Evolutionary conservation across 129 eudicot species (phyloP).

Genomic region (Flaveria linearis): DNA sequence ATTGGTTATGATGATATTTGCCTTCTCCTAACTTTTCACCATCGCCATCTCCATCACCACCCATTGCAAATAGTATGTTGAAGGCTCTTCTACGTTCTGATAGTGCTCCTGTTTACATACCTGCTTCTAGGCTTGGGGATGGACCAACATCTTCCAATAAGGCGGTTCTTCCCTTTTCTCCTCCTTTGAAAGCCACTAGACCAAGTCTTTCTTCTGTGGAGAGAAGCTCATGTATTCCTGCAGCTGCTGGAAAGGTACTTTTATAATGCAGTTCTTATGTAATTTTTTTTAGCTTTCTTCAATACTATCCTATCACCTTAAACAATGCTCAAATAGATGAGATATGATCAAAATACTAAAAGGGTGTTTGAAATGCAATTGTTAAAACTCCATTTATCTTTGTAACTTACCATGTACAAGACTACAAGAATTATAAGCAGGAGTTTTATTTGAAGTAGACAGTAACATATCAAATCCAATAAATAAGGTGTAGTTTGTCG

Average conservation of each 20-base stretch:
- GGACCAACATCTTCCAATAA: conserved; percentile 42
- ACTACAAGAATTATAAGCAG: neutral
- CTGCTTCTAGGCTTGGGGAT: conserved; percentile 51
- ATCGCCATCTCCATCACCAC: conserved; percentile 87
- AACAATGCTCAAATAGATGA: neutral
- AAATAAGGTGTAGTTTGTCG: neutral
- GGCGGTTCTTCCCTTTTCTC: conserved; percentile 58
- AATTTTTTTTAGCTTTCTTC: neutral
- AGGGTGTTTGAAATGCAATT: neutral
- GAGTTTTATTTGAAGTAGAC: neutral
- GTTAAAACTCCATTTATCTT: neutral
- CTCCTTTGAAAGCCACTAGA: conserved; percentile 57
- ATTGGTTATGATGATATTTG: conserved; percentile 63
- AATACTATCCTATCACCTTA: neutral
- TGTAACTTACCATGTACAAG: neutral
- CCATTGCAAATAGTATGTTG: conserved; percentile 47
- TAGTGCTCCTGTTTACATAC: conserved; percentile 78
- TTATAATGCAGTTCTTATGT: neutral
- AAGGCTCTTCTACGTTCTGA: conserved; percentile 64
- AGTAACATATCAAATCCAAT: neutral
- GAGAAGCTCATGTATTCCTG: conserved; percentile 41
- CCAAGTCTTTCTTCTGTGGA: conserved; percentile 47
- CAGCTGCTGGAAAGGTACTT: conserved; percentile 66
- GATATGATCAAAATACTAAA: neutral
- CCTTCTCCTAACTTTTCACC: conserved; percentile 70